Evolutionary conservation across 2,329 filamentous ascomycete genomes (phyloP).

Genomic region (Dothistroma septosporum): DNA sequence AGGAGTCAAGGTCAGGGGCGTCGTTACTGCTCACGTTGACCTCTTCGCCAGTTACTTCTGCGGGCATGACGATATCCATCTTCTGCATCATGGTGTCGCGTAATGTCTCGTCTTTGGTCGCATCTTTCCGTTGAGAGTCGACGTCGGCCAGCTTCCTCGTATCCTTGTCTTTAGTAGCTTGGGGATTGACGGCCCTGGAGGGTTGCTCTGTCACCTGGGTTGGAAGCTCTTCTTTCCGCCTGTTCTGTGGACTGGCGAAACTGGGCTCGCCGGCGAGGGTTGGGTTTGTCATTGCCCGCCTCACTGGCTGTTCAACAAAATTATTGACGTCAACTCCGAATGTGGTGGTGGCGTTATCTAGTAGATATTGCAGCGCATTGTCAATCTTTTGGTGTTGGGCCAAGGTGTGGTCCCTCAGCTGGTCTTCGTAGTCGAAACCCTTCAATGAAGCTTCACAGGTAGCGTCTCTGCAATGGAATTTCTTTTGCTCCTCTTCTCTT

Average conservation of each 20-base stretch:
- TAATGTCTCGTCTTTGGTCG: conserved; percentile 29
- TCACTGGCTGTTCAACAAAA: conserved; percentile 20
- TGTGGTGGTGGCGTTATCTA: conserved; percentile 50
- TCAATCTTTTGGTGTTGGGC: conserved; percentile 52
- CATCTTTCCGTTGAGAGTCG: conserved; percentile 18
- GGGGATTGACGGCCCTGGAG: conserved; percentile 11
- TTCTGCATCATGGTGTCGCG: conserved; percentile 30
- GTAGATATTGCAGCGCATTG: conserved; percentile 54
- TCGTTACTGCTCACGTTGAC: not conserved
- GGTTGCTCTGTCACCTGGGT: conserved; percentile 13
- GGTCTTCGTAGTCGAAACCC: conserved; percentile 48
- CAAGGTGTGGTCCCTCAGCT: conserved; percentile 51
- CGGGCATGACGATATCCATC: conserved; percentile 18
- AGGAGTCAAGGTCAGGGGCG: not conserved
- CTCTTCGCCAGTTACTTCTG: not conserved
- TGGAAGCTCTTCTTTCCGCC: conserved; percentile 14
- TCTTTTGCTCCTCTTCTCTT: conserved; percentile 40
- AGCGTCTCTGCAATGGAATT: conserved; percentile 52
- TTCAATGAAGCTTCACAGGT: conserved; percentile 51
- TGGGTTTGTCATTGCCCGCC: conserved; percentile 23
- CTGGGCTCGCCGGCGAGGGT: conserved; percentile 9
- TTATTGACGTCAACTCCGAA: conserved; percentile 48
- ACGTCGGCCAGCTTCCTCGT: conserved; percentile 21
- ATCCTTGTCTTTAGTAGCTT: conserved; percentile 14
- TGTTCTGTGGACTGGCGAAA: conserved; percentile 15